Conservation (phyloP, 257 asterid genomes). For the Solanum chmielewskii region DNA sequence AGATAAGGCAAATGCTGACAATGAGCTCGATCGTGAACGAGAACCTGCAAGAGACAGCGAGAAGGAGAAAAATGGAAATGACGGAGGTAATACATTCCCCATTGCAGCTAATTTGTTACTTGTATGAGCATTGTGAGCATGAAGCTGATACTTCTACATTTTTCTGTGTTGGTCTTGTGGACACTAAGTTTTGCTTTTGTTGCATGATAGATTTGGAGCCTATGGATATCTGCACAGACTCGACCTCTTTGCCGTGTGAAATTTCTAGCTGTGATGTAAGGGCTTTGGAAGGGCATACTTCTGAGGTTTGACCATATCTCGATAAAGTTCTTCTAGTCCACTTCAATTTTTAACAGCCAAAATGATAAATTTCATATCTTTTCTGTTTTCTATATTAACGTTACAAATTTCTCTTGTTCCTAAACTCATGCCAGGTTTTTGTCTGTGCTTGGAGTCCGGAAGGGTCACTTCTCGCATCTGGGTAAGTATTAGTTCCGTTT, state of each 20-base stretch:
- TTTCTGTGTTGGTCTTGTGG: neutral
- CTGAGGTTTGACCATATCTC: constrained; percentile 53
- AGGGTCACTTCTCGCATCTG: constrained; percentile 93
- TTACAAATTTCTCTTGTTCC: neutral
- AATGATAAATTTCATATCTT: neutral
- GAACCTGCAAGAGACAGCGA: constrained; percentile 24
- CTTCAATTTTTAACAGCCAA: neutral
- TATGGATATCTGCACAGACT: constrained; percentile 52
- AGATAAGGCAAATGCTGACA: constrained; percentile 42
- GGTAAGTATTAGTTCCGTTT: constrained; percentile 36
- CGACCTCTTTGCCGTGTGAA: constrained; percentile 50
- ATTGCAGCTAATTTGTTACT: neutral
- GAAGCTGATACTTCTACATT: neutral
- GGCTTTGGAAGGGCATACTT: constrained; percentile 88
- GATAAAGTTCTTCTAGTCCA: neutral
- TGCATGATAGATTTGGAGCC: neutral
- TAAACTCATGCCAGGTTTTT: constrained; percentile 56
- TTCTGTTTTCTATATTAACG: neutral
- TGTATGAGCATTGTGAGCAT: neutral
- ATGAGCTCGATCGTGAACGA: constrained; percentile 22
- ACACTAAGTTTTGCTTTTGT: neutral
- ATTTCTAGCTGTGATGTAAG: constrained; percentile 61
- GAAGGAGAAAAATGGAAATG: constrained; percentile 49
- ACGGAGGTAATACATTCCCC: constrained; percentile 36
- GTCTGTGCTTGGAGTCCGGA: constrained; percentile 92